A percentile compares a stretch with the other conserved stretches of the same genome.
Evolutionary conservation across 2,329 filamentous ascomycete species (phyloP).

Genomic region (Venturia effusa): DNA sequence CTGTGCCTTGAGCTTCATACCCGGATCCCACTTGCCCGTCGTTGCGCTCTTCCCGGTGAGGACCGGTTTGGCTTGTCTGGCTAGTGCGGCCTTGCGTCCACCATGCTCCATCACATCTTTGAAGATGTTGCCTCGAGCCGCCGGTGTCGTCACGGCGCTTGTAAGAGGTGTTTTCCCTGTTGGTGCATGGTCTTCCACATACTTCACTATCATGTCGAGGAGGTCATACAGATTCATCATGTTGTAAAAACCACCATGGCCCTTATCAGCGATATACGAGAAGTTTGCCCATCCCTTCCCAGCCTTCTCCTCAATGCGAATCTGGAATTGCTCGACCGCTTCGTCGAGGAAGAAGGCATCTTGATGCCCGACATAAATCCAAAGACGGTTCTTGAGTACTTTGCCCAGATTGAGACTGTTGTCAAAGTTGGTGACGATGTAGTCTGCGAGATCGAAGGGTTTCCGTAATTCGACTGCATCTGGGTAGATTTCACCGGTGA

Average conservation of each 20-base stretch:
- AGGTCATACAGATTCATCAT: slow-evolving; percentile 22
- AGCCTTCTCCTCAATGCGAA: slow-evolving; percentile 21
- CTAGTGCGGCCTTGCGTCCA: slow-evolving; percentile 24
- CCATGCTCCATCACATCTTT: slow-evolving; percentile 23
- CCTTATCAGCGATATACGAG: slow-evolving; percentile 21
- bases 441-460: slow-evolving; percentile 24
- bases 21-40: slow-evolving; percentile 28
- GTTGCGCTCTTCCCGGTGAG: slow-evolving; percentile 15
- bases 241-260: slow-evolving; percentile 27
- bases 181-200: slow-evolving; percentile 24
- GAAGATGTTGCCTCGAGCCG: slow-evolving; percentile 24
- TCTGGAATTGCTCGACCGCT: slow-evolving; percentile 26
- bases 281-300: slow-evolving; percentile 27
- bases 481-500: slow-evolving; percentile 27
- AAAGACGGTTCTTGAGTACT: slow-evolving; percentile 22
- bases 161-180: slow-evolving; percentile 21
- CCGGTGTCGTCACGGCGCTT: slow-evolving; percentile 14
- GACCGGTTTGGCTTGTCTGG: slow-evolving; percentile 21
- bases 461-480: slow-evolving; percentile 28
- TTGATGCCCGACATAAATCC: slow-evolving; percentile 25
- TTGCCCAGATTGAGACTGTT: slow-evolving; percentile 22
- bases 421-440: slow-evolving; percentile 25
- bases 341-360: slow-evolving; percentile 29
- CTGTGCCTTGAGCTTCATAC: slow-evolving; percentile 23
- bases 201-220: slow-evolving; percentile 22